These are phyloP conservation scores for Conringia planisiliqua DNA, from an alignment of 345 rosid genomes.

Conservation along the genomic window DNA sequence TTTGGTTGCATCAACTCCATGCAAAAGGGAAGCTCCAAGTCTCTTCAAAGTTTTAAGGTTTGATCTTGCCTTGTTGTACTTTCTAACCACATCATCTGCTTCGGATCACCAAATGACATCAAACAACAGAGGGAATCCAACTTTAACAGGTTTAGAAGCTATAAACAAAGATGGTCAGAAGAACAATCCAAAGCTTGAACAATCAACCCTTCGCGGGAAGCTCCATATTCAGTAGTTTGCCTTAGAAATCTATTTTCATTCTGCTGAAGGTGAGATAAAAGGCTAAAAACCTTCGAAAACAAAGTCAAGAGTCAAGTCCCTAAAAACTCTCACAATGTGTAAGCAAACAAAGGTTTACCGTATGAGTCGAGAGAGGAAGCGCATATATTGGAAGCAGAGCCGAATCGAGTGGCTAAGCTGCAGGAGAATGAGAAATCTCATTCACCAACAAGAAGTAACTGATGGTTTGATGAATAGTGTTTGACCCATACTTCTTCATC, in stretches of 20 bases:
- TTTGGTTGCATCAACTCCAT: slow-evolving; percentile 56
- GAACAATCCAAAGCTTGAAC: not conserved
- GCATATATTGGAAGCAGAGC: slow-evolving; percentile 47
- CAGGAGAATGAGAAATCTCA: slow-evolving; percentile 62
- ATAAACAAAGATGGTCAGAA: not conserved
- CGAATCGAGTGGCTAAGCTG: slow-evolving; percentile 41
- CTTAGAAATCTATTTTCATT: not conserved
- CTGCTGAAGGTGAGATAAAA: too few relatives aligned
- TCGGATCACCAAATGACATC: not conserved
- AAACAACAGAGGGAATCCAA: not conserved
- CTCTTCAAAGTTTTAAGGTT: slow-evolving; percentile 36
- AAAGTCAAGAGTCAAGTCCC: not conserved
- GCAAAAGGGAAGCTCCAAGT: slow-evolving; percentile 43
- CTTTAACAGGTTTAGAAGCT: not conserved
- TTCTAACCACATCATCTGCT: slow-evolving; percentile 38
- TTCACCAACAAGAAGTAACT: slow-evolving; percentile 54
- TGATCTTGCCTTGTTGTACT: slow-evolving; percentile 44
- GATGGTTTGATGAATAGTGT: slow-evolving; percentile 47
- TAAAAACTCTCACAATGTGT: not conserved
- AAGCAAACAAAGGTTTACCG: slow-evolving; percentile 27
- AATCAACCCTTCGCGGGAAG: not conserved
- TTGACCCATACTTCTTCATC: slow-evolving; percentile 34
- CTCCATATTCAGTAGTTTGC: not conserved
- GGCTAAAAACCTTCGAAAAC: too few relatives aligned
- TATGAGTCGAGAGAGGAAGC: slow-evolving; percentile 57